phyloP scores from a whole-genome alignment of 805 yeast species.

The Lipomyces starkeyi region DNA sequence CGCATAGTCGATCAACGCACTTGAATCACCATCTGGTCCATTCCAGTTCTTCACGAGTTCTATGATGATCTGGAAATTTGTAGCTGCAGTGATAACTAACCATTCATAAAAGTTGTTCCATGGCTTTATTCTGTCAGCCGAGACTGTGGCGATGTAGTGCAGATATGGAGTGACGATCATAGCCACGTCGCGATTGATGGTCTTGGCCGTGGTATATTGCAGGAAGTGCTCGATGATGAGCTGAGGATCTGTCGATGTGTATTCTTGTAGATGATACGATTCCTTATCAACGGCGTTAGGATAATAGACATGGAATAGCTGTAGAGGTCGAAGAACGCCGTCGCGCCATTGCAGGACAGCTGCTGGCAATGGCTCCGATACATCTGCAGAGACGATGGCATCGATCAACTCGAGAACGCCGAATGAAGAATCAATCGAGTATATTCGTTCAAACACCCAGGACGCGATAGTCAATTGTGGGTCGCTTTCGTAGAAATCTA shows the following conservation, averaged over 20 bases:
- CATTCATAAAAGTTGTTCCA: slow-evolving; percentile 32
- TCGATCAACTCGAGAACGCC: slow-evolving; percentile 34
- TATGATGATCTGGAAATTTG: slow-evolving; percentile 11
- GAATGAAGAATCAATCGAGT: slow-evolving; percentile 40
- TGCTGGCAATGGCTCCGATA: slow-evolving; percentile 21
- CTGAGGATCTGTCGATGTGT: slow-evolving; percentile 37
- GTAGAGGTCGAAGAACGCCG: slow-evolving; percentile 44
- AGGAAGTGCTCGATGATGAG: slow-evolving; percentile 37
- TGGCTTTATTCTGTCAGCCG: slow-evolving; percentile 35
- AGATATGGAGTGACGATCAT: slow-evolving; percentile 44
- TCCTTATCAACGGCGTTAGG: slow-evolving; percentile 5
- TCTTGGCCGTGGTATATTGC: slow-evolving; percentile 23
- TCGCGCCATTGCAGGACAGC: slow-evolving; percentile 41
- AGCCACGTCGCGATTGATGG: slow-evolving; percentile 40
- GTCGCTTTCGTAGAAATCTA: slow-evolving; percentile 39
- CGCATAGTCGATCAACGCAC: slow-evolving; percentile 38
- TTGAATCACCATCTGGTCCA: slow-evolving; percentile 27
- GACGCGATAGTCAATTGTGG: slow-evolving; percentile 23
- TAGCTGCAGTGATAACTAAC: slow-evolving; percentile 23
- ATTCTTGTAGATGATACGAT: slow-evolving; percentile 24
- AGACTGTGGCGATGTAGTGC: slow-evolving; percentile 35
- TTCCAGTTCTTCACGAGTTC: slow-evolving; percentile 27
- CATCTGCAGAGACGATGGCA: slow-evolving; percentile 23
- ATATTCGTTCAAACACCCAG: slow-evolving; percentile 43
- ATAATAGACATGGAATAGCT: slow-evolving; percentile 34